A percentile compares a stretch with the other conserved stretches of the same genome.
phyloP scores from a whole-genome alignment of 345 rosid species.

The Brassica incana region DNA sequence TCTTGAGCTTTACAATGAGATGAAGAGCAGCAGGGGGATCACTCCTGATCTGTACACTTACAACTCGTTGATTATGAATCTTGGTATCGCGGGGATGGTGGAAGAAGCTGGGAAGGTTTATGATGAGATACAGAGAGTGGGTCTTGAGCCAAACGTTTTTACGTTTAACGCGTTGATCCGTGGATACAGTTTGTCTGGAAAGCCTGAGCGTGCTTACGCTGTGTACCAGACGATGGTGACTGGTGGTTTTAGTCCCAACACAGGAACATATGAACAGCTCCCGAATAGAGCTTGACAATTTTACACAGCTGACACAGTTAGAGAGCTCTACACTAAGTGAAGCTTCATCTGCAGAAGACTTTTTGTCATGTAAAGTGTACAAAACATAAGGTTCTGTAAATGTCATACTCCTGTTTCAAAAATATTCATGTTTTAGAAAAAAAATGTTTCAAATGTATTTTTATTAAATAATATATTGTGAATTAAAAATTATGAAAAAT shows the following conservation, averaged over 20 bases:
- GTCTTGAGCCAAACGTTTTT: constrained; percentile 79
- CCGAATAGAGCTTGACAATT: constrained; percentile 52
- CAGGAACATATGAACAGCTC: constrained; percentile 82
- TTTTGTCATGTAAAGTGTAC: constrained; percentile 29
- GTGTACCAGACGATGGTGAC: constrained; percentile 79
- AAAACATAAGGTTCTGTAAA: constrained; percentile 35
- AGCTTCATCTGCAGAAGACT: constrained; percentile 14
- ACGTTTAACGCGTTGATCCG: constrained; percentile 87
- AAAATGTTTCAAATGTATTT: too few relatives aligned
- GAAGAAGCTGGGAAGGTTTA: constrained; percentile 67
- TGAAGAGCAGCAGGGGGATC: constrained; percentile 54
- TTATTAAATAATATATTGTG: too few relatives aligned
- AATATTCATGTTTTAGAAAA: too few relatives aligned
- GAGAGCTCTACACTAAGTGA: constrained; percentile 23
- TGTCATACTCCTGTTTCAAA: constrained; percentile 18
- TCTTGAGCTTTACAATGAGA: constrained; percentile 61
- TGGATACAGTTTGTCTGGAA: constrained; percentile 70
- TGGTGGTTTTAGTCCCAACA: constrained; percentile 80
- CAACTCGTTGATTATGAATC: constrained; percentile 70
- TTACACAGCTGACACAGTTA: constrained; percentile 25
- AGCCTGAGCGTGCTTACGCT: constrained; percentile 63
- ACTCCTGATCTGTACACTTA: constrained; percentile 80
- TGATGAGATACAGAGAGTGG: constrained; percentile 55
- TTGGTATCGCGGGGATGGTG: constrained; percentile 65
- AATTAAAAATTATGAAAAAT: too few relatives aligned